A percentile compares a stretch with the other conserved stretches of the same genome.
Conservation (phyloP, 2,329 filamentous ascomycete genomes). For the Cytospora paraplurivora region DNA sequence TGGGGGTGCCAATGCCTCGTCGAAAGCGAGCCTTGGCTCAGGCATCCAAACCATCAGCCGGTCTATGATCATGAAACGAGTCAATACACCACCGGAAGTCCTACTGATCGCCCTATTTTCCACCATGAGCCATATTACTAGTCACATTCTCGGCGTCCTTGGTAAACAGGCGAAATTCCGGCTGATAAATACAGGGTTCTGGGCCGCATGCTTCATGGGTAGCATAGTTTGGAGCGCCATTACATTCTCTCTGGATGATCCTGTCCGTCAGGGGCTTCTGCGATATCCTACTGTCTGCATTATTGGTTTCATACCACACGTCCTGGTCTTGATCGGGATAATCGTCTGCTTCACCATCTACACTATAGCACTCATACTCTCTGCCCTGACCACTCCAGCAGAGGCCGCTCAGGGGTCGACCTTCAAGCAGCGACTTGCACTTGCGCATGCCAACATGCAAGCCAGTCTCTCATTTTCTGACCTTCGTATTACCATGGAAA, state of each 20-base stretch:
- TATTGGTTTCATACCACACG: constrained; percentile 89
- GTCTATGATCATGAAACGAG: constrained; percentile 71
- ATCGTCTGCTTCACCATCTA: constrained; percentile 77
- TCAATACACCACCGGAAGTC: constrained; percentile 89
- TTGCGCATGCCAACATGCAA: constrained; percentile 87
- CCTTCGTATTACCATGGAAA: constrained; percentile 78
- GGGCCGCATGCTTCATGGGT: constrained; percentile 87
- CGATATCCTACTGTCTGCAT: constrained; percentile 94
- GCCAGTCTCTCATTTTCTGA: constrained; percentile 84
- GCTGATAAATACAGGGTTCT: constrained; percentile 84
- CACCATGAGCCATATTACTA: constrained; percentile 83
- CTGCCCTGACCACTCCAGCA: constrained; percentile 66
- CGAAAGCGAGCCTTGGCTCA: constrained; percentile 40
- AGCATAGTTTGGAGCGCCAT: constrained; percentile 78
- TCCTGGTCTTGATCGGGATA: constrained; percentile 84
- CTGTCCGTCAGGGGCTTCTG: constrained; percentile 66
- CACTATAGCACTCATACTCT: constrained; percentile 71
- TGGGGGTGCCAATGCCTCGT: constrained; percentile 45
- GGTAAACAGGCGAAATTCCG: constrained; percentile 78
- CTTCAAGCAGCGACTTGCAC: constrained; percentile 62
- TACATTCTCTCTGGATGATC: constrained; percentile 62
- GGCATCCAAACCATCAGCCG: constrained; percentile 55
- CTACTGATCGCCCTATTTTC: constrained; percentile 87
- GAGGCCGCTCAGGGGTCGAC: constrained; percentile 43
- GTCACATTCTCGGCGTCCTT: constrained; percentile 78